Conservation (phyloP, 2,329 filamentous ascomycete genomes). For the Ambrosiella xylebori region DNA sequence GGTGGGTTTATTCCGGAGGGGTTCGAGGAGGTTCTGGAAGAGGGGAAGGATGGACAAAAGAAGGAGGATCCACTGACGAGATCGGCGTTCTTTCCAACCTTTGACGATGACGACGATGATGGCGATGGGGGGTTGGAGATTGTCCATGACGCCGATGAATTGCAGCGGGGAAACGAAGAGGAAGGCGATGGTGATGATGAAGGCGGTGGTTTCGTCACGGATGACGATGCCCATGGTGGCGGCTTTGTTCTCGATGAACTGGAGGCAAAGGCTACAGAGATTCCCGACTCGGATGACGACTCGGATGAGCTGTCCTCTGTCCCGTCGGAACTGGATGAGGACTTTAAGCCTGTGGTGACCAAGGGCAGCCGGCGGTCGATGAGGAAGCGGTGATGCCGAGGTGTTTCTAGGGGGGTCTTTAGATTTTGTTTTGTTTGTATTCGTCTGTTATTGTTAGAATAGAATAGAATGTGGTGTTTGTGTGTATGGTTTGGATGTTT, state of each 20-base stretch:
- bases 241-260: background rate
- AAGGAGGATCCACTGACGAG: background rate
- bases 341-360: background rate
- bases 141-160: background rate
- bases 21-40: conserved; percentile 30
- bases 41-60: conserved; percentile 16
- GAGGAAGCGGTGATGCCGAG: background rate
- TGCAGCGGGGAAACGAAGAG: conserved; percentile 10
- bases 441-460: too few relatives aligned
- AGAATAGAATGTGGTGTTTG: too few relatives aligned
- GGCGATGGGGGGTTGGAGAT: conserved; percentile 17
- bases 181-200: background rate
- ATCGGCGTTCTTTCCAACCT: conserved; percentile 32
- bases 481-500: too few relatives aligned
- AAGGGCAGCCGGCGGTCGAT: background rate
- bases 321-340: background rate
- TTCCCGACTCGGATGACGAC: background rate
- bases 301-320: background rate
- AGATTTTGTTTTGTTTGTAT: background rate
- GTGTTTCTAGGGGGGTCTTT: background rate
- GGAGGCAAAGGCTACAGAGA: background rate
- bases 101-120: conserved; percentile 26
- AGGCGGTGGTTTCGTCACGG: background rate
- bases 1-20: conserved; percentile 46
- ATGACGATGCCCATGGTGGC: background rate